These are phyloP conservation scores for Tilletia setariae DNA, from an alignment of 1,284 basidiomycete species.

Conservation along the genomic window DNA sequence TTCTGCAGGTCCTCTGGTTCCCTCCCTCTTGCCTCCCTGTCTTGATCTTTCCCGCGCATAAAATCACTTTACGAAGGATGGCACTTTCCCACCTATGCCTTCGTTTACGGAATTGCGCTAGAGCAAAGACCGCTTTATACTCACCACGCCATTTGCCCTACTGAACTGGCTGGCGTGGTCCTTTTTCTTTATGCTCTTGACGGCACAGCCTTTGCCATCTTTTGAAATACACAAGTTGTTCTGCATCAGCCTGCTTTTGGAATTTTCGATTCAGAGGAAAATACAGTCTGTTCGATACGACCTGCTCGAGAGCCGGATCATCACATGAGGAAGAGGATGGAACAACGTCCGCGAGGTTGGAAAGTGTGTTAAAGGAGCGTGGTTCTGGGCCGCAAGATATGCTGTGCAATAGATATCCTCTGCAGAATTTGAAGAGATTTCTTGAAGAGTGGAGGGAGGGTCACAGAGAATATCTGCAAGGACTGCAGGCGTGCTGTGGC, in stretches of 20 bases:
- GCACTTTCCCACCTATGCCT: slow-evolving; percentile 17
- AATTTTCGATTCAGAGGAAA: not conserved
- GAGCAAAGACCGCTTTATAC: slow-evolving; percentile 34
- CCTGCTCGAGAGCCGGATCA: not conserved
- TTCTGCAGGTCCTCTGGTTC: not conserved
- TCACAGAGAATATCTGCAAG: too few relatives aligned
- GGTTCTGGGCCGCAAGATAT: too few relatives aligned
- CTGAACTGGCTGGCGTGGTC: too few relatives aligned
- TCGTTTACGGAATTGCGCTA: slow-evolving; percentile 41
- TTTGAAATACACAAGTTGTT: too few relatives aligned
- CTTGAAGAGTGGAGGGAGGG: too few relatives aligned
- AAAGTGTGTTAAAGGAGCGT: too few relatives aligned
- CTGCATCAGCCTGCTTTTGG: too few relatives aligned
- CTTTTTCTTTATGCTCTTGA: too few relatives aligned
- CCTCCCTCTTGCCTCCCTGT: not conserved
- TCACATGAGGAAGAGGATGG: not conserved
- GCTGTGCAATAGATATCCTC: too few relatives aligned
- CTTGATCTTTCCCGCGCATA: slow-evolving; percentile 7
- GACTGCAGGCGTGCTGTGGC: not conserved
- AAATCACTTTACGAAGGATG: slow-evolving; percentile 14
- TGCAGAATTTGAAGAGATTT: too few relatives aligned
- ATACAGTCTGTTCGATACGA: not conserved
- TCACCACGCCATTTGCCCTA: slow-evolving; percentile 24
- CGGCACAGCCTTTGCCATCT: too few relatives aligned
- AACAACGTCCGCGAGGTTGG: too few relatives aligned